Evolutionary conservation across 2,329 filamentous ascomycete species (phyloP).

Genomic region (Blastomyces parvus): DNA sequence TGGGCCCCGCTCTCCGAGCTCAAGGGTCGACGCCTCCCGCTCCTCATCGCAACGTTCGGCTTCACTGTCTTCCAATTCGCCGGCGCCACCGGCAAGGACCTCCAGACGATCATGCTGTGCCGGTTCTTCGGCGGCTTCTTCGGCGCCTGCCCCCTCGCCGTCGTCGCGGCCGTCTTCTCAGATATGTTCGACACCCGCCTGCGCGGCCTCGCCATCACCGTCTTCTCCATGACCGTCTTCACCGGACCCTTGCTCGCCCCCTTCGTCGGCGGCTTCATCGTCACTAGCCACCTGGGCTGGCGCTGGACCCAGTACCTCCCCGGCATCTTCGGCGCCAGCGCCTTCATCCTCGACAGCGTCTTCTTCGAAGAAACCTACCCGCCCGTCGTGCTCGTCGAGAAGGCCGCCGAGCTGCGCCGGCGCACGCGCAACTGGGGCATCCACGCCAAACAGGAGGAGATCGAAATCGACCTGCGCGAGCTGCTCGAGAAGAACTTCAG

Average conservation of each 20-base stretch:
- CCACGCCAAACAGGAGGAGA: constrained; percentile 50
- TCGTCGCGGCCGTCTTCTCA: constrained; percentile 47
- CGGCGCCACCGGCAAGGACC: constrained; percentile 42
- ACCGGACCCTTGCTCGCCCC: constrained; percentile 45
- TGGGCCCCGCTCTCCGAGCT: constrained; percentile 48
- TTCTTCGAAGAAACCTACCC: constrained; percentile 52
- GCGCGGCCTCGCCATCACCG: constrained; percentile 38
- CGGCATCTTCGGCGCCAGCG: constrained; percentile 47
- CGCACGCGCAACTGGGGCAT: constrained; percentile 53
- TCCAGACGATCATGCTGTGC: constrained; percentile 45
- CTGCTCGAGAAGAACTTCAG: constrained; percentile 45
- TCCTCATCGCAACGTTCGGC: constrained; percentile 42
- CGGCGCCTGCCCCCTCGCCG: constrained; percentile 44
- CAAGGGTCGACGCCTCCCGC: constrained; percentile 40
- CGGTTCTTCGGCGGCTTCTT: constrained; percentile 47
- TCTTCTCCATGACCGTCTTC: constrained; percentile 46
- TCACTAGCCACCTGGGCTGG: constrained; percentile 44
- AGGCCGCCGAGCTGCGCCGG: constrained; percentile 46
- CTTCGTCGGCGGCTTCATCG: constrained; percentile 48
- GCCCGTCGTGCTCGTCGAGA: constrained; percentile 48
- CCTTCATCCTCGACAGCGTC: constrained; percentile 41
- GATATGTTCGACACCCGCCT: constrained; percentile 47
- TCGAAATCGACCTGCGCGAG: constrained; percentile 44
- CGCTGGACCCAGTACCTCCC: constrained; percentile 48
- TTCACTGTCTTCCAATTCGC: constrained; percentile 44